Evolutionary conservation across 768 basidiomycete genomes (phyloP).

Genomic region (Tulasnella sp.): DNA sequence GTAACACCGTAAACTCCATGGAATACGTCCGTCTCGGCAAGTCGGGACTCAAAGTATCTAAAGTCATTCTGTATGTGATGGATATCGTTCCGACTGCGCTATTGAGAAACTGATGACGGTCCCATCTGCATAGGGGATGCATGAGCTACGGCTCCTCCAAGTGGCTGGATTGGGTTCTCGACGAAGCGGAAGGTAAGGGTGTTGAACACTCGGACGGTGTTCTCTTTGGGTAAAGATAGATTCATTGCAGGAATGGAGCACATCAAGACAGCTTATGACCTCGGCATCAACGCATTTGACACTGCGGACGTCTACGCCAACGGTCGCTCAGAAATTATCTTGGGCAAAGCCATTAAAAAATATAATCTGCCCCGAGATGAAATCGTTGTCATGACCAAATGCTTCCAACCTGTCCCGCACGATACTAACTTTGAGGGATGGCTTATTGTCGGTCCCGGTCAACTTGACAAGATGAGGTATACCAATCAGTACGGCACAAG

Average conservation of each 20-base stretch:
- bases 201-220: too few relatives aligned
- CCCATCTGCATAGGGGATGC: background rate
- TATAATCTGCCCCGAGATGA: conserved; percentile 40
- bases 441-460: conserved; percentile 6
- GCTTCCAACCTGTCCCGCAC: background rate
- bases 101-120: background rate
- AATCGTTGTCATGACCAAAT: conserved; percentile 73
- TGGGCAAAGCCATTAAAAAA: conserved; percentile 65
- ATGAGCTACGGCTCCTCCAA: background rate
- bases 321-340: conserved; percentile 46
- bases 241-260: background rate
- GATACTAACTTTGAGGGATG: background rate
- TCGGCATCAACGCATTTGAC: conserved; percentile 10
- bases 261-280: conserved; percentile 6
- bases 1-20: background rate
- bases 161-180: background rate
- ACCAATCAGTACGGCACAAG: conserved; percentile 14
- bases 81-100: too few relatives aligned
- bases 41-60: conserved; percentile 9
- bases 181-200: background rate
- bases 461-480: conserved; percentile 19
- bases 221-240: background rate
- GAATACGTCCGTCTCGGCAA: conserved; percentile 1
- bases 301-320: conserved; percentile 5
- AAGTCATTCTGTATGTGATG: background rate